These are phyloP conservation scores for Beauveria asiatica DNA, from an alignment of 2,329 filamentous ascomycete species.

Conservation along the genomic window DNA sequence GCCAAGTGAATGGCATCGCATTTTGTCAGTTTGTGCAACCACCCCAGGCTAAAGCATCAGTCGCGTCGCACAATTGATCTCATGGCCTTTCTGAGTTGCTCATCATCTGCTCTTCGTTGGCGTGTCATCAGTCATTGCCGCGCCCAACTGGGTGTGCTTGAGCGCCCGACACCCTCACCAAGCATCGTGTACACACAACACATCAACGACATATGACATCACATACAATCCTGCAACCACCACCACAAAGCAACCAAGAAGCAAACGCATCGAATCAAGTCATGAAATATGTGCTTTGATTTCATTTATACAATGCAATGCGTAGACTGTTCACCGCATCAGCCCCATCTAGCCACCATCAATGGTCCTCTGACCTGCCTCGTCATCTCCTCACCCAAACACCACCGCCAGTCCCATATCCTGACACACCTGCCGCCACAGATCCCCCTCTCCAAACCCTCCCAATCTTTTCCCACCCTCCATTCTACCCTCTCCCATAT, in stretches of 20 bases:
- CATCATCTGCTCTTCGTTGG: background rate
- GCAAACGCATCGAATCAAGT: too few relatives aligned
- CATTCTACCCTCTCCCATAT: background rate
- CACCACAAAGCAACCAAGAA: too few relatives aligned
- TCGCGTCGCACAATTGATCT: too few relatives aligned
- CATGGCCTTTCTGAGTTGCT: background rate
- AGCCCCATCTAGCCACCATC: background rate
- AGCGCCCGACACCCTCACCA: background rate
- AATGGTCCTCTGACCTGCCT: background rate
- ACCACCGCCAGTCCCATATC: constrained; percentile 52
- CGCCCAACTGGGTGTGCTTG: background rate
- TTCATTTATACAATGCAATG: background rate
- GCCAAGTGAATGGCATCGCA: too few relatives aligned
- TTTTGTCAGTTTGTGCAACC: too few relatives aligned
- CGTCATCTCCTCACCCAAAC: constrained; percentile 38
- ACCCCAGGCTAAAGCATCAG: too few relatives aligned
- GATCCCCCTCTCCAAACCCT: constrained; percentile 22
- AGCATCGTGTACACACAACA: background rate
- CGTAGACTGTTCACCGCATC: background rate
- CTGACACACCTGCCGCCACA: constrained; percentile 49
- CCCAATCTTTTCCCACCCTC: background rate
- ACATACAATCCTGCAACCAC: background rate
- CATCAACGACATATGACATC: background rate
- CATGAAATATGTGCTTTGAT: too few relatives aligned
- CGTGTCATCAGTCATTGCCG: background rate